These are phyloP conservation scores for Heliosperma pusillum DNA, from an alignment of 148 eudicot genomes.

Conservation along the genomic window DNA sequence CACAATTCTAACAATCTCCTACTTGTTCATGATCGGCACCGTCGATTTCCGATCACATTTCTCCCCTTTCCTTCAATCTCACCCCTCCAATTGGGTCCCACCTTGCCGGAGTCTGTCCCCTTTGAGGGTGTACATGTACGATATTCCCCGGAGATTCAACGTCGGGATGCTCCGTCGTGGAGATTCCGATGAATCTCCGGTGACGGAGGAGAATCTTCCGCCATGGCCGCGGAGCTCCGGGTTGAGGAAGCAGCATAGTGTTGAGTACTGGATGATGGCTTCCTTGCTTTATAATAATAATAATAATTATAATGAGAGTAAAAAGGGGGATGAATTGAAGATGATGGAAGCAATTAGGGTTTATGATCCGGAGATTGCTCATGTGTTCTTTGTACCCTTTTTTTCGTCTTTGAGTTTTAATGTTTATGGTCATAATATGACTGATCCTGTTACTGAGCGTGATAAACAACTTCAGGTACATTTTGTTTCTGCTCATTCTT, in stretches of 20 bases:
- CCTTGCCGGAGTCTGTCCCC: slow-evolving; percentile 39
- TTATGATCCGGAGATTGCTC: slow-evolving; percentile 69
- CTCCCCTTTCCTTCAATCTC: slow-evolving; percentile 33
- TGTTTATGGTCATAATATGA: slow-evolving; percentile 66
- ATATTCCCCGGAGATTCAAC: slow-evolving; percentile 61
- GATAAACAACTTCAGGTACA: slow-evolving; percentile 83
- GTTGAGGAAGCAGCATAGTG: slow-evolving; percentile 65
- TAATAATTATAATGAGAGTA: not conserved
- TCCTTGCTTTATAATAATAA: slow-evolving; percentile 40
- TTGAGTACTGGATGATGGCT: slow-evolving; percentile 90
- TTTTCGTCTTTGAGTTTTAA: slow-evolving; percentile 90
- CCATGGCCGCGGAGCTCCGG: slow-evolving; percentile 62
- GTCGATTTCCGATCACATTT: slow-evolving; percentile 45
- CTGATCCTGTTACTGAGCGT: slow-evolving; percentile 59
- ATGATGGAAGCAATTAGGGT: slow-evolving; percentile 68
- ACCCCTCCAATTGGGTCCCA: slow-evolving; percentile 11
- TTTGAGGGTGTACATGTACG: slow-evolving; percentile 73
- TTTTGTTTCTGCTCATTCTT: not conserved
- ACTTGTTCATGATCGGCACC: slow-evolving; percentile 30
- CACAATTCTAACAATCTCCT: slow-evolving; percentile 20
- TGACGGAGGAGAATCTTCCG: slow-evolving; percentile 49
- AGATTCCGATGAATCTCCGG: slow-evolving; percentile 30
- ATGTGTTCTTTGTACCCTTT: slow-evolving; percentile 86
- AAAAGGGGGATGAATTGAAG: not conserved
- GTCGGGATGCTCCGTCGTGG: slow-evolving; percentile 48